These are phyloP conservation scores for Saccharomyces paradoxus DNA, from an alignment of 805 yeast genomes.

Conservation along the genomic window DNA sequence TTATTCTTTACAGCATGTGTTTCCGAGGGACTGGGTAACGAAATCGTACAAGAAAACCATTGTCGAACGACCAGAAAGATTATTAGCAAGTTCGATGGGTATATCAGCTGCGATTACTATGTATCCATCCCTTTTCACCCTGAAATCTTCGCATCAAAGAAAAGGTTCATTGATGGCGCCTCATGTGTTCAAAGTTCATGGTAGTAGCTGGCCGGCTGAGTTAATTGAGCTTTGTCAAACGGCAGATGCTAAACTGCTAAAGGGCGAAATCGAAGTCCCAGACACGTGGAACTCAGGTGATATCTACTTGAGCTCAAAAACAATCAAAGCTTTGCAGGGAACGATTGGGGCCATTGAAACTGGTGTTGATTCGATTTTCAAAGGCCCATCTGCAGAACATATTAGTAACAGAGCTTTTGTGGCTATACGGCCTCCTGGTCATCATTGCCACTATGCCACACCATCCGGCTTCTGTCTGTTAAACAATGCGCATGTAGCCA, in stretches of 20 bases:
- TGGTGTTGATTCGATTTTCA: constrained; percentile 51
- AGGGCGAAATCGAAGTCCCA: constrained; percentile 63
- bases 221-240: constrained; percentile 50
- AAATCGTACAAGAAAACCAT: constrained; percentile 57
- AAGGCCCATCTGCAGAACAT: constrained; percentile 28
- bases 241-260: constrained; percentile 45
- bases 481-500: constrained; percentile 74
- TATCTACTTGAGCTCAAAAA: constrained; percentile 58
- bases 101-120: constrained; percentile 64
- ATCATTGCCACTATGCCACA: constrained; percentile 74
- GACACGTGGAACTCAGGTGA: constrained; percentile 79
- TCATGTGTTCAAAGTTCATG: constrained; percentile 66
- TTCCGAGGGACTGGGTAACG: constrained; percentile 70
- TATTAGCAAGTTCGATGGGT: constrained; percentile 71
- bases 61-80: constrained; percentile 76
- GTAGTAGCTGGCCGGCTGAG: constrained; percentile 60
- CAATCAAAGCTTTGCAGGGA: constrained; percentile 66
- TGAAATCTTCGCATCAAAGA: constrained; percentile 35
- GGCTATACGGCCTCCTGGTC: constrained; percentile 77
- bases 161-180: constrained; percentile 43
- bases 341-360: constrained; percentile 69
- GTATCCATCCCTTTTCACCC: constrained; percentile 51
- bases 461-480: constrained; percentile 81
- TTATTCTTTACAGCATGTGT: constrained; percentile 59
- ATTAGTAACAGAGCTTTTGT: constrained; percentile 47